Conservation (phyloP, 2,329 filamentous ascomycete genomes). For the Verticillium klebahnii region DNA sequence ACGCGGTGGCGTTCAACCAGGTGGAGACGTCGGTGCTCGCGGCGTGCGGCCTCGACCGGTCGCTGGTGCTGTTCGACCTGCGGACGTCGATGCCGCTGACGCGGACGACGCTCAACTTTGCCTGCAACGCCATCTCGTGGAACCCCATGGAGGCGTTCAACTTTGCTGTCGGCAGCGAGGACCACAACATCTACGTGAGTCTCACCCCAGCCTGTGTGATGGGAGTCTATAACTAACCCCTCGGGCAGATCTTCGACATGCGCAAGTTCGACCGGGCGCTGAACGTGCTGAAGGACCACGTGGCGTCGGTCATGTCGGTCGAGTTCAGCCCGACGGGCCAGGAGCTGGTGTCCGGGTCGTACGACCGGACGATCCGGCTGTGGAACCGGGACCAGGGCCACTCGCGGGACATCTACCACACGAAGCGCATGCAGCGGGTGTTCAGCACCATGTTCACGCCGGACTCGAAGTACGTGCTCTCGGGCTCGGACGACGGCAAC, state of each 20-base stretch:
- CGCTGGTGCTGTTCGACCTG: conserved; percentile 86
- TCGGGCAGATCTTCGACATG: conserved; percentile 73
- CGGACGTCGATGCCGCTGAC: conserved; percentile 79
- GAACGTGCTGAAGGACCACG: conserved; percentile 87
- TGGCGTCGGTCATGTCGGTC: conserved; percentile 90
- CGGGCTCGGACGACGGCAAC: conserved; percentile 91
- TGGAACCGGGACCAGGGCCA: conserved; percentile 79
- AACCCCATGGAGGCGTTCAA: conserved; percentile 98
- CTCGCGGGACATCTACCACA: conserved; percentile 92
- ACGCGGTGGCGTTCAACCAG: conserved; percentile 82
- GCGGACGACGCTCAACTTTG: conserved; percentile 76
- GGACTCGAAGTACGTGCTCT: conserved; percentile 84
- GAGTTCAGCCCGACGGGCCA: conserved; percentile 94
- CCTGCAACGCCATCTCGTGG: conserved; percentile 82
- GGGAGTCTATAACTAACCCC: not conserved
- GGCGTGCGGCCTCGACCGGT: conserved; percentile 79
- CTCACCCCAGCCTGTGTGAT: not conserved
- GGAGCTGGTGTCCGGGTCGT: conserved; percentile 85
- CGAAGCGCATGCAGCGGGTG: conserved; percentile 94
- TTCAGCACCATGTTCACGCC: conserved; percentile 82
- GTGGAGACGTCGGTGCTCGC: conserved; percentile 88
- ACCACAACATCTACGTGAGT: conserved; percentile 67
- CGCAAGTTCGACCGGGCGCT: conserved; percentile 81
- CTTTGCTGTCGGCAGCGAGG: conserved; percentile 87
- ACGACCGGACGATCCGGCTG: conserved; percentile 78